phyloP scores from a whole-genome alignment of 2,329 filamentous ascomycete species.

The Neonectria sp. region DNA sequence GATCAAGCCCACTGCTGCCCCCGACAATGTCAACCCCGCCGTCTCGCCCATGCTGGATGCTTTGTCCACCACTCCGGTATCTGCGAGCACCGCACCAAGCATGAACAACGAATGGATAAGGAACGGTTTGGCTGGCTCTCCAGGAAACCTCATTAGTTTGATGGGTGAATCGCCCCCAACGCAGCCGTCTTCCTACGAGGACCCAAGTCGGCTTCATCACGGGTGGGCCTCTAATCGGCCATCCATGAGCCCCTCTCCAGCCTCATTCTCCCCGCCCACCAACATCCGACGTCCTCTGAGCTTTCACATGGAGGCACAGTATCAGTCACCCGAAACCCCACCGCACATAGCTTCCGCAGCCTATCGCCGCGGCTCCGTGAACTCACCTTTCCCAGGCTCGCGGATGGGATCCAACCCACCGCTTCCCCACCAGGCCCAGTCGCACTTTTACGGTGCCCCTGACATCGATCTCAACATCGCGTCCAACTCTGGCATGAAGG shows the following conservation, averaged over 20 bases:
- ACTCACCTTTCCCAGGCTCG: constrained; percentile 64
- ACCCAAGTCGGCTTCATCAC: constrained; percentile 59
- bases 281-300: constrained; percentile 64
- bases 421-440: constrained; percentile 80
- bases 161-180: constrained; percentile 68
- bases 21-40: constrained; percentile 60
- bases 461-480: constrained; percentile 81
- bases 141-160: constrained; percentile 67
- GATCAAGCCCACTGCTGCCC: constrained; percentile 58
- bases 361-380: constrained; percentile 64
- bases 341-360: constrained; percentile 54
- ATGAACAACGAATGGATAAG: constrained; percentile 63
- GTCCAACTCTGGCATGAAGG: constrained; percentile 68
- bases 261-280: constrained; percentile 58
- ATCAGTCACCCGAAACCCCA: constrained; percentile 59
- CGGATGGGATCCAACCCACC: constrained; percentile 70
- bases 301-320: constrained; percentile 67
- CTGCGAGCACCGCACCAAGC: constrained; percentile 64
- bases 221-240: constrained; percentile 63
- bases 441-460: constrained; percentile 83
- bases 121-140: constrained; percentile 63
- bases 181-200: constrained; percentile 67
- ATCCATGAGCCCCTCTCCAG: constrained; percentile 60
- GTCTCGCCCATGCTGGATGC: constrained; percentile 65
- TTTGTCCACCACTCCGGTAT: constrained; percentile 64